phyloP scores from a whole-genome alignment of 768 basidiomycete genomes.

The Exsudoporus frostii region DNA sequence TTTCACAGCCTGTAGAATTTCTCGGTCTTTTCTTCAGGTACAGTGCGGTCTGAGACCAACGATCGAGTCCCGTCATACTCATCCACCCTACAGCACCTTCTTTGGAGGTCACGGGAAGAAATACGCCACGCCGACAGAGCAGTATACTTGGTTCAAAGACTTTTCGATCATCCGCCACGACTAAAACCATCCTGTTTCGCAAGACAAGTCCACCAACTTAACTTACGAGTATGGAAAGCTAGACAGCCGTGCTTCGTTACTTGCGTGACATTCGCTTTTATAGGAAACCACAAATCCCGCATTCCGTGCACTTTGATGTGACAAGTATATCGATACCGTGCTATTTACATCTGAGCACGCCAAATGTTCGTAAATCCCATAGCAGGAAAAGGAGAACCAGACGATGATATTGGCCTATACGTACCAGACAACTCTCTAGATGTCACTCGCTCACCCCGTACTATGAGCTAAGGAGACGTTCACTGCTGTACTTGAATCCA shows the following conservation, averaged over 20 bases:
- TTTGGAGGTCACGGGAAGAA: constrained; percentile 70
- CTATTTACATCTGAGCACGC: not conserved
- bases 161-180: constrained; percentile 45
- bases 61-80: not conserved
- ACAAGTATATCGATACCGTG: not conserved
- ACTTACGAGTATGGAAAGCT: not conserved
- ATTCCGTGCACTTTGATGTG: not conserved
- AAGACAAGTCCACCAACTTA: not conserved
- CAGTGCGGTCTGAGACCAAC: not conserved
- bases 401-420: too few relatives aligned
- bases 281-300: not conserved
- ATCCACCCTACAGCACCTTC: constrained; percentile 51
- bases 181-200: not conserved
- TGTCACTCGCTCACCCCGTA: too few relatives aligned
- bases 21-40: constrained; percentile 76
- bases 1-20: constrained; percentile 24
- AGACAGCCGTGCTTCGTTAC: too few relatives aligned
- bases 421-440: too few relatives aligned
- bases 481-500: too few relatives aligned
- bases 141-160: constrained; percentile 74
- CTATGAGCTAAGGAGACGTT: too few relatives aligned
- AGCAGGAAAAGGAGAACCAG: too few relatives aligned
- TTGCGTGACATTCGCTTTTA: not conserved
- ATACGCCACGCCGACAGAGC: constrained; percentile 71
- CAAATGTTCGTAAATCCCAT: not conserved